These are phyloP conservation scores for Helianthus tuberosus DNA, from an alignment of 129 eudicot genomes.

Conservation along the genomic window DNA sequence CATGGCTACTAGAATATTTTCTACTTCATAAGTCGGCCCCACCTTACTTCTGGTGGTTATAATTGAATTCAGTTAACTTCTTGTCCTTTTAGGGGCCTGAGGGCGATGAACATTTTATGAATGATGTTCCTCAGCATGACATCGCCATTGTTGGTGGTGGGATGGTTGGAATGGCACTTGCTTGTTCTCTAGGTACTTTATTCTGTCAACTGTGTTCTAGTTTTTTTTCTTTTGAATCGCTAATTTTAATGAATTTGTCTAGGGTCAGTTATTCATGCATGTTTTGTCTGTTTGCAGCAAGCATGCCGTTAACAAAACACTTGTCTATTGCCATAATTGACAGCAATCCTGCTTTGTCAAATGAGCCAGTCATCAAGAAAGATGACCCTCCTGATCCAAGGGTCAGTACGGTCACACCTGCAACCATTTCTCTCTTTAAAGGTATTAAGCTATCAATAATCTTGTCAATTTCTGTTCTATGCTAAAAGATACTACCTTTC, in stretches of 20 bases:
- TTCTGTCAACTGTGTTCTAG: background rate
- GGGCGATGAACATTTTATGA: slow-evolving; percentile 26
- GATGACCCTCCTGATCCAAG: slow-evolving; percentile 95
- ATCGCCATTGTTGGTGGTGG: slow-evolving; percentile 99
- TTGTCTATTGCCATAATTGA: slow-evolving; percentile 90
- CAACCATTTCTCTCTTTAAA: slow-evolving; percentile 82
- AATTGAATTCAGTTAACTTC: background rate
- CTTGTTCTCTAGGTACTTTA: slow-evolving; percentile 75
- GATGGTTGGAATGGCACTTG: slow-evolving; percentile 99
- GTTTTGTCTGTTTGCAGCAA: slow-evolving; percentile 58
- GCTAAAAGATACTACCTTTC: slow-evolving; percentile 5
- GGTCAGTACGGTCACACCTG: slow-evolving; percentile 98
- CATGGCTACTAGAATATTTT: background rate
- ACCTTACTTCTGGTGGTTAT: slow-evolving; percentile 1
- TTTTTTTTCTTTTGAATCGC: background rate
- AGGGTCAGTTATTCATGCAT: slow-evolving; percentile 13
- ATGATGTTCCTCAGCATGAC: slow-evolving; percentile 68
- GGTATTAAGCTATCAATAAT: slow-evolving; percentile 45
- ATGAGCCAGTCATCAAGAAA: slow-evolving; percentile 54
- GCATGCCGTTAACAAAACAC: slow-evolving; percentile 72
- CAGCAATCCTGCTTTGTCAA: slow-evolving; percentile 79
- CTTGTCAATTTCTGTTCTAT: slow-evolving; percentile 14
- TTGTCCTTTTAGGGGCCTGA: slow-evolving; percentile 31
- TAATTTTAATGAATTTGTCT: background rate
- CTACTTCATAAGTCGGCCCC: background rate